A percentile compares a stretch with the other conserved stretches of the same genome.
Evolutionary conservation across 257 asterid genomes (phyloP).

Genomic region (Jasminum sambac): DNA sequence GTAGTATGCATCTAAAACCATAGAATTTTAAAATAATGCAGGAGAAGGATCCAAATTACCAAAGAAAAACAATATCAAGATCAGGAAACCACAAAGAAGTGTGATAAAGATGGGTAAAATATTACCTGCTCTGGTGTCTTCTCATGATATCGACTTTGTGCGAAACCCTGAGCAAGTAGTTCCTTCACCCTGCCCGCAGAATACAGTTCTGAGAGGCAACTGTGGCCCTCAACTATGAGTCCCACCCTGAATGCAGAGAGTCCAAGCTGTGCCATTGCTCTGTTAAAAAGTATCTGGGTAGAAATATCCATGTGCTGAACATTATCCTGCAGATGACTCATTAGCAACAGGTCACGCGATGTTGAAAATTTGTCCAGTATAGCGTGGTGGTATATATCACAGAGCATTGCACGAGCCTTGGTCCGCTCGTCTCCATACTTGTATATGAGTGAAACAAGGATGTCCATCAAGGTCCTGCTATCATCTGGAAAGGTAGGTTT

Average conservation of each 20-base stretch:
- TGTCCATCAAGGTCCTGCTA: slow-evolving; percentile 80
- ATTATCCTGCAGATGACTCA: slow-evolving; percentile 97
- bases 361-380: slow-evolving; percentile 74
- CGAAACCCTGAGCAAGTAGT: slow-evolving; percentile 92
- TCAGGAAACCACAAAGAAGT: neutral
- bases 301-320: slow-evolving; percentile 96
- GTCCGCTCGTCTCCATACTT: slow-evolving; percentile 90
- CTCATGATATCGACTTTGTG: slow-evolving; percentile 92
- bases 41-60: neutral
- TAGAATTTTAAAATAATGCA: too few species aligned
- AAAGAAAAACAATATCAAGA: neutral
- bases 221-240: slow-evolving; percentile 68
- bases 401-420: slow-evolving; percentile 98
- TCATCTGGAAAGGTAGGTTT: slow-evolving; percentile 83
- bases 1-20: neutral
- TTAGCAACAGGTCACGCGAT: slow-evolving; percentile 83
- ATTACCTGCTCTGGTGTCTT: slow-evolving; percentile 97
- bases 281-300: slow-evolving; percentile 84
- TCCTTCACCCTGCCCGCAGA: slow-evolving; percentile 96
- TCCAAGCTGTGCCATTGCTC: slow-evolving; percentile 99
- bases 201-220: slow-evolving; percentile 87
- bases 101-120: neutral
- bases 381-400: slow-evolving; percentile 97
- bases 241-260: slow-evolving; percentile 87
- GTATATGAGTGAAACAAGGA: slow-evolving; percentile 78